Percentiles rank a stretch among this genome's conserved stretches.
phyloP scores from a whole-genome alignment of 352 stramenopile genomes.

The Phytopythium kandeliae region DNA sequence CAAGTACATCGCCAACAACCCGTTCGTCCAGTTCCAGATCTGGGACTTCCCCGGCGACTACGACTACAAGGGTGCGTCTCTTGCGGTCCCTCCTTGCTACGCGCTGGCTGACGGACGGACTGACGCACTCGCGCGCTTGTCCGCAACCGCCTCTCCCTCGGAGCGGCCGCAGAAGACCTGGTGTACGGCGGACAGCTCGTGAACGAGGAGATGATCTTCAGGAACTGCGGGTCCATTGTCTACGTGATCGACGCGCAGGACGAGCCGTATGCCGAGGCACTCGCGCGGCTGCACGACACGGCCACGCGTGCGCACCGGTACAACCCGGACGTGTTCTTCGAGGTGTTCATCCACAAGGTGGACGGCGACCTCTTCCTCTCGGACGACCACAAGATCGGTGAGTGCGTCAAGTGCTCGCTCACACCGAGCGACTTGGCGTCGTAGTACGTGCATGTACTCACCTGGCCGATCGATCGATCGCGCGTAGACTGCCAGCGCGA shows the following conservation, averaged over 20 bases:
- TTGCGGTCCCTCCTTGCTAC: neutral
- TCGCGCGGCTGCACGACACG: conserved; percentile 86
- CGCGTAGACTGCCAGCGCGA: conserved; percentile 92
- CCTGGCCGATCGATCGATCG: no score
- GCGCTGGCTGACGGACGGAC: no score
- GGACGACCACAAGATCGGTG: conserved; percentile 97
- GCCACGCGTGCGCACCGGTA: conserved; percentile 82
- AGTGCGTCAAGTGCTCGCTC: no score
- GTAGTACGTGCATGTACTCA: no score
- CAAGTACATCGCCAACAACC: conserved; percentile 97
- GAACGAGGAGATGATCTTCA: conserved; percentile 92
- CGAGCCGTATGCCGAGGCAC: conserved; percentile 82
- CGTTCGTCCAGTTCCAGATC: conserved; percentile 98
- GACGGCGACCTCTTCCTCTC: conserved; percentile 98
- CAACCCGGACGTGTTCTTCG: conserved; percentile 96
- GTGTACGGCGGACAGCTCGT: conserved; percentile 85
- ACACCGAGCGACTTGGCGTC: no score
- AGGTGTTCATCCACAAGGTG: conserved; percentile 99
- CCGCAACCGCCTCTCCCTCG: no score
- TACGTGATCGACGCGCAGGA: conserved; percentile 99
- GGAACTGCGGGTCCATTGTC: conserved; percentile 90
- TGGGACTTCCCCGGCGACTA: conserved; percentile 98
- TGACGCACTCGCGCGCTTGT: no score
- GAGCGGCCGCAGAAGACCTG: conserved; percentile 68
- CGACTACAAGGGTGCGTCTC: conserved; percentile 66